Base-by-base conservation (phyloP, 805 yeast genomes). In the Cyberlindnera bimundalis region DNA sequence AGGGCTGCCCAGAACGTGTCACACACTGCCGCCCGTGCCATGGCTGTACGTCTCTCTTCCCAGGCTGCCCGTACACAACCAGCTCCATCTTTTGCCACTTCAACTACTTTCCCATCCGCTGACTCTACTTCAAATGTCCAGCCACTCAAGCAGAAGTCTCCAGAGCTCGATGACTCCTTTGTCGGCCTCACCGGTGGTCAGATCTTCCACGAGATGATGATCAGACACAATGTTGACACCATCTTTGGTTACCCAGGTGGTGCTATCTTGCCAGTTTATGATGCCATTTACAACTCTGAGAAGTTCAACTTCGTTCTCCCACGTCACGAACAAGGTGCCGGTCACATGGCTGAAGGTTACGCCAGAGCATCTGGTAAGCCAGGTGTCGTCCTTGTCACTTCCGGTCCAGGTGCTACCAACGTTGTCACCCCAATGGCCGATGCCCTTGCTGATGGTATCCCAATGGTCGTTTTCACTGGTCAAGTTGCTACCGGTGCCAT, bases 311-410 rank as follows among this genome's bases (percentile, higher is more conserved):
- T 93, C 61, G 86, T 93, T 42, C 71, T 93, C 50, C 99, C 99
- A 35, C 78, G 95, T 58, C 98, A 93, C 65, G 99, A 93, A 67
- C 99, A 93, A 68, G 99, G 99, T 63, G 99, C 98, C 14, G 99
- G 99, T 39, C 99, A 93, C 67, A 93, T 93, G 98, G 99, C 99
- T 42, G 97, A 93, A 69, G 99, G 99, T 45, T 93, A 93, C 55
- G 97, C 99, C 42, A 76, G 95, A 53, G 99, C 96, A 29, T 66
- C 73, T 34, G 99, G 98, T 45, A 93, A 87, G 66, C 95, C 97
- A 12, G 99, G 99, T 69, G 95, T 93, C 50, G 98, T 93, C 36
- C 71, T 93, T 56, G 99, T 93, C 38, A 93, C 99, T n/a, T 88
- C 96, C 1, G 99, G 99, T 38, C 99, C 99, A 23, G 99, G 98